These are phyloP conservation scores for Sanghuangporus baumii DNA, from an alignment of 1,284 basidiomycete species.

Conservation along the genomic window DNA sequence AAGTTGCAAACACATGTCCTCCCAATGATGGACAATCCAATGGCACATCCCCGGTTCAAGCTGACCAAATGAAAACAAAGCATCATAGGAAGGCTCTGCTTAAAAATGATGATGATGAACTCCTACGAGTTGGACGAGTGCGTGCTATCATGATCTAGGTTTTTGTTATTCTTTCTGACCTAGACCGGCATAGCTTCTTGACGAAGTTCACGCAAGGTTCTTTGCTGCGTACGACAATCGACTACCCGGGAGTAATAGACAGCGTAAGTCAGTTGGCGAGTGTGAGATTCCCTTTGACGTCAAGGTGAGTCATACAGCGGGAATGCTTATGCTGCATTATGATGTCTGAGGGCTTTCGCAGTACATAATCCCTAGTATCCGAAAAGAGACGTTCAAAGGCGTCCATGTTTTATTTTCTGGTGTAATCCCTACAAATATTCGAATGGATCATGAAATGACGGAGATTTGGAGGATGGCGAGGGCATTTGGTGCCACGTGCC, in stretches of 20 bases:
- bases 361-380: constrained; percentile 81
- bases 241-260: constrained; percentile 31
- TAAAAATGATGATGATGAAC: constrained; percentile 85
- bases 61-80: constrained; percentile 13
- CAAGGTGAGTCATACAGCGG: constrained; percentile 35
- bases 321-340: constrained; percentile 25
- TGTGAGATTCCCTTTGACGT: constrained; percentile 23
- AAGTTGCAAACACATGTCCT: constrained; percentile 7
- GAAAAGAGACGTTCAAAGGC: constrained; percentile 69
- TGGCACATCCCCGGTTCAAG: background rate
- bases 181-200: constrained; percentile 52
- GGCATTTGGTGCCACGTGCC: constrained; percentile 85
- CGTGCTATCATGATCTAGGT: constrained; percentile 21
- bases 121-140: constrained; percentile 71
- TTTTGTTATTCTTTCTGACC: constrained; percentile 7
- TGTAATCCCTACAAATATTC: constrained; percentile 82
- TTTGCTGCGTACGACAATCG: constrained; percentile 59
- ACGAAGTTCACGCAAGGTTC: constrained; percentile 72
- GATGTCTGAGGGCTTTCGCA: constrained; percentile 26
- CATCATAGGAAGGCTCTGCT: constrained; percentile 63
- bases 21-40: constrained; percentile 14
- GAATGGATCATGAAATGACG: constrained; percentile 57
- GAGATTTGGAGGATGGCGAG: constrained; percentile 87
- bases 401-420: constrained; percentile 88
- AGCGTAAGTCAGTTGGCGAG: constrained; percentile 27